Base-by-base conservation (phyloP, 2,329 filamentous ascomycete genomes). In the Colletotrichum sp. region DNA sequence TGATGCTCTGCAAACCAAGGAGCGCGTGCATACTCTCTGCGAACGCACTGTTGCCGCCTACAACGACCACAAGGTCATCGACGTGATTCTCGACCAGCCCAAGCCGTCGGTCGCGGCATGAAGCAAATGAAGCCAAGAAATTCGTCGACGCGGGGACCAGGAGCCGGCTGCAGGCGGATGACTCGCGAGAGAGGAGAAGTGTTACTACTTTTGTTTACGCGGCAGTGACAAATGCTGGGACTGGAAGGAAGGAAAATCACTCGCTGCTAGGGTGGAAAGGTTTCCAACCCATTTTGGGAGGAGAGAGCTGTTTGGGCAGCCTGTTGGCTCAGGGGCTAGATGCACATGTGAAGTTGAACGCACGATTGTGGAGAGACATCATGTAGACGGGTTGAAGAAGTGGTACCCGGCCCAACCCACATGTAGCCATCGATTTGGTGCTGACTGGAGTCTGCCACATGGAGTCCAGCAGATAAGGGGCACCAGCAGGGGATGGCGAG, bases 1-100 rank as follows among this genome's bases (percentile, higher is more conserved):
- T 11, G 77, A 77, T 36, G 78, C 65, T 63, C 75, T 85, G 58
- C 83, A 85, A 78, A 78, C 76, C 8, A 82, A 82, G 71, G 82
- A 85, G 74, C 79, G 82, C 3, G 78, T 85, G 5, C 78, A 75
- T 4, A 76, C 75, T 1, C 69, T 85, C 67, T 81, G 80, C 31
- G 81, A 82, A 70, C 78, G 83, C n/a, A 79, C 82, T 3, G 78
- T 83, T 27, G 81, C 83, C 6, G 77, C 81, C 4, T 83, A 78
- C 68, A 72, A 81, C n/a, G 83, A 84, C 58, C 84, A 85, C 68
- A 80, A 81, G 73, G 80, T 83, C 8, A 79, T 85, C 72, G 82
- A 84, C 54, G 31, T 67, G 16, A 67, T 71, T 29, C 31, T 71
- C 16, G 13, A 21, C 21, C 51, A 66, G 54, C 63, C 69, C 13